Evolutionary conservation across 768 basidiomycete genomes (phyloP), one percentile per base, ranked within the genome.

Genomic region (Boletales sp.): DNA sequence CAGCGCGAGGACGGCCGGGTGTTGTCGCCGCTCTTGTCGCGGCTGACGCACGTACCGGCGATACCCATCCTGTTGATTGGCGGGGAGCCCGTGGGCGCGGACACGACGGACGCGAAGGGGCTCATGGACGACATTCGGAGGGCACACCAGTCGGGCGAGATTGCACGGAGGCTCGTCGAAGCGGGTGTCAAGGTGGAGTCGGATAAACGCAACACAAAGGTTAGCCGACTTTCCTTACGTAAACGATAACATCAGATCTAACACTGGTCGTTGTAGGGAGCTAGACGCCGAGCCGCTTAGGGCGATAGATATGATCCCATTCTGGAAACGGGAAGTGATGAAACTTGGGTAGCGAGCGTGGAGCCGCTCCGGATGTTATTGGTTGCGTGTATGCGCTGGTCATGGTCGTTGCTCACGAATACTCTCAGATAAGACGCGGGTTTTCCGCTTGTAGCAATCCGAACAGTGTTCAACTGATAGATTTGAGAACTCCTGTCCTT

Each of bases 61-160:
- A 70, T 90, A 8, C 87, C 90, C 14, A 63, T 90, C 30, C 75
- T 91, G 5, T 72, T 92, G 46, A 65, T 92, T 40, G 84, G 82
- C 15, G 90, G 90, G 33, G 72, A 74, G 41, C 64, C 77, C 14
- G 68, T 86, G 14, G 81, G 81, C 14, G 63, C 74, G 0, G 55
- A 49, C 2, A 31, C 53, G 0, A 5, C 44, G 0, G 51, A 66
- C n/a, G 25, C 47, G 11, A 59, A 44, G 48, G 45, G 21, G 6
- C 17, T 65, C 21, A 67, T 84, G 36, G 67, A 73, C 14, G 74
- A 80, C 17, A 77, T 90, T 54, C 74, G 76, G 36, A 73, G 60
- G 41, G 67, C 86, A 34, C 60, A 76, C 36, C 66, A 73, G 43
- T 72, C 62, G 34, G 84, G 82, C 37, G 73, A 81, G 49, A 72